Evolutionary conservation across 768 basidiomycete species (phyloP), one percentile per base, ranked within the genome.

Genomic region (Trametes cinnabarina): DNA sequence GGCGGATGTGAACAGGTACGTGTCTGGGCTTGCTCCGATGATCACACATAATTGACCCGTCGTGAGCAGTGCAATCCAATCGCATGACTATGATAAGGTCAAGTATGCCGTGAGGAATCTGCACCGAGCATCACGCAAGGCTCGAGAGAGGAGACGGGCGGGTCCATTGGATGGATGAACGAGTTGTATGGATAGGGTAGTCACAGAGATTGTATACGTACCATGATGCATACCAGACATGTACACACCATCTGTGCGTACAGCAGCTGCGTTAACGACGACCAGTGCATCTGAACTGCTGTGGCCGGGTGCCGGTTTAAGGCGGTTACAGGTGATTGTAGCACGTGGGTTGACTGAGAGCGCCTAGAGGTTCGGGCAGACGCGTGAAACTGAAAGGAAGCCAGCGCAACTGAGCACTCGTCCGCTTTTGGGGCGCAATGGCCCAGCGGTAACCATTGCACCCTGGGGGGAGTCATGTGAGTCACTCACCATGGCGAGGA

Each of bases 31-130:
- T n/a, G 14, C 50, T 3, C 57, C 37, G 47, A 32, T 42, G 52
- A 14, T 22, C 53, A 46, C 4, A 12, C 7, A 6, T 26, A 25
- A 49, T 52, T 66, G 37, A 63, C 61, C 40, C n/a, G 32, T 52
- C 59, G 55, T 23, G 61, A n/a, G 53, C 69, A 94, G 92, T 58
- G 83, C 87, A 8, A 72, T 93, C 46, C 81, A 83, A 55, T 74
- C 77, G 0, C 76, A 77, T 55, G 83, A 91, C 68, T 82, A 81
- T 55, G 92, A 94, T 68, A 89, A 88, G 70, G 86, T 92, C 55
- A 94, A 93, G 73, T 87, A 89, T 65, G 85, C 87, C 0, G 80
- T 95, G 60, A 73, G 88, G 39, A 65, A 74, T 26, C 76, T 94
- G 43, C 87, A 90, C 68, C 79, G 92, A 52, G 82, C 85, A 6